Conservation (phyloP, 257 asterid species). For the Solanum lycopersicoides region DNA sequence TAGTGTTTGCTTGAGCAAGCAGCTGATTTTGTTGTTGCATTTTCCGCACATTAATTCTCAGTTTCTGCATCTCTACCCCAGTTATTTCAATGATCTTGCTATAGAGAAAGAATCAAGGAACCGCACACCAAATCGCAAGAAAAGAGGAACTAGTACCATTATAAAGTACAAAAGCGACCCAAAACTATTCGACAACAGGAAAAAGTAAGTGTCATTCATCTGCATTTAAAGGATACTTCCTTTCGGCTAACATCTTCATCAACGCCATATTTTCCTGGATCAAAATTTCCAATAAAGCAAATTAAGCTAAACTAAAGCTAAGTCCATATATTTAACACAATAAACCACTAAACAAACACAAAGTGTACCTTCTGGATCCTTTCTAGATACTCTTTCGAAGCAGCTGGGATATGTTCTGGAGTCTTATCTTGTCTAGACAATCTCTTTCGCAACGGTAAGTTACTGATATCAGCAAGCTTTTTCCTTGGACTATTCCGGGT, state of each 20-base stretch:
- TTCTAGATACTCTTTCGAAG: constrained; percentile 21
- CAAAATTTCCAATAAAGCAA: neutral
- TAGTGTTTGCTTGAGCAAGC: constrained; percentile 49
- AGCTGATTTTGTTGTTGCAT: constrained; percentile 56
- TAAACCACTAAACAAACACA: neutral
- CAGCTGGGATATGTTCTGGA: constrained; percentile 12
- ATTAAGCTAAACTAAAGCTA: neutral
- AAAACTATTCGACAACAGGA: neutral
- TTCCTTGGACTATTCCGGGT: constrained; percentile 26
- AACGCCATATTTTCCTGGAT: constrained; percentile 52
- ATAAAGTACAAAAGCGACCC: neutral
- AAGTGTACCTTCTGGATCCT: constrained; percentile 44
- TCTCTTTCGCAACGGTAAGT: constrained; percentile 37
- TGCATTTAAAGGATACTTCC: constrained; percentile 49
- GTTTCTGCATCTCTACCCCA: constrained; percentile 49
- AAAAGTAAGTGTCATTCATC: neutral
- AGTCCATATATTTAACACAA: neutral
- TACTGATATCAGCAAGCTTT: constrained; percentile 64
- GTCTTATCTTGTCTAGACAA: constrained; percentile 14
- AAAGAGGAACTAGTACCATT: neutral
- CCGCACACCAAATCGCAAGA: neutral
- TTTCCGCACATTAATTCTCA: constrained; percentile 43
- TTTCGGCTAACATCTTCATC: constrained; percentile 46
- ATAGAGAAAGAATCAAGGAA: neutral
- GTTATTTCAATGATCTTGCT: constrained; percentile 61